Evolutionary conservation across 2,329 filamentous ascomycete species (phyloP), one percentile per base, ranked within the genome.

Genomic region (Cladosporium sp.): DNA sequence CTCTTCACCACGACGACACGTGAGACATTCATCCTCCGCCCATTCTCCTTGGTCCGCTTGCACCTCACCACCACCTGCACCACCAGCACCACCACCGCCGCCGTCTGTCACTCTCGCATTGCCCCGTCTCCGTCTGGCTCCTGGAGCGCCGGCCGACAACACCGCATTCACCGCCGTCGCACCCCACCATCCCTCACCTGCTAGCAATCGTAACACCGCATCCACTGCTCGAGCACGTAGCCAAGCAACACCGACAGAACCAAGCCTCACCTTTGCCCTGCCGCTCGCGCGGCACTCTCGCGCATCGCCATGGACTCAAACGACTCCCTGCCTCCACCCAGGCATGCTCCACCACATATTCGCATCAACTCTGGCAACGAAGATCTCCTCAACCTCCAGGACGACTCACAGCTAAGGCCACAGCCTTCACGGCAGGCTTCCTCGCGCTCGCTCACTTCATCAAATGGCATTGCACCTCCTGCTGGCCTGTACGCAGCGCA

Each of bases 301-400:
- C 61, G 61, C 61, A 46, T 56, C 61, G 35, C 61, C 35, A 72
- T 72, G 70, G 67, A 70, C 62, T 40, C 61, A 23, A 66, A 69
- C 59, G 31, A 66, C 26, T 57, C 55, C 29, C 69, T 72, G 18
- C 72, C 69, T 56, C 72, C 72, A 28, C 69, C 68, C 26, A 68
- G 74, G 65, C 71, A 73, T 65, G 70, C 68, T 46, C 72, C 83
- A 68, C 86, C 87, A 69, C 87, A 89, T 69, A 86, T 90, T 66
- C 85, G 86, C 65, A 81, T 90, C 69, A 89, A 89, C 73, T 88
- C 86, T 29, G 86, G 84, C 55, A 82, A 80, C 69, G 81, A 85
- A 69, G 82, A 89, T 72, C 77, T 83, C 35, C 78, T 81, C 67
- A 78, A 76, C 66, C 76, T 78, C 69, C 62, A 67, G 46, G 56